Evolutionary conservation across 2,329 filamentous ascomycete species (phyloP), one percentile per base, ranked within the genome.

Genomic region (Cryoendolithus antarcticus): DNA sequence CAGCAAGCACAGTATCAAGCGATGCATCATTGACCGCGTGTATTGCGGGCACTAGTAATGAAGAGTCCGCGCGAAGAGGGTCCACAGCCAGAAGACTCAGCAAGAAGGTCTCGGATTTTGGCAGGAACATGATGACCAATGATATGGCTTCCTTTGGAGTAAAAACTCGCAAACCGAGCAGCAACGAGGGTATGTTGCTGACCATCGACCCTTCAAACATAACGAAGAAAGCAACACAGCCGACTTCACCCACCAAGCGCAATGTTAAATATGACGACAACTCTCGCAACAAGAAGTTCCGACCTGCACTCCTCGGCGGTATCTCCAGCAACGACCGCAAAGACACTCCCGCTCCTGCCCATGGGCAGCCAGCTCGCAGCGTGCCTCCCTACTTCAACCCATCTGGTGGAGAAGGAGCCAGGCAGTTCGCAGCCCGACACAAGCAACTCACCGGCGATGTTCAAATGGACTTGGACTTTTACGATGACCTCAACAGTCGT

Each of bases 281-380:
- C 37, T 43, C 48, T 12, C 47, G 53, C 27, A 48, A 50, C 15
- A 48, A 49, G 38, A 58, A 56, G 42, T 47, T 51, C 32, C 45
- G 51, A 12, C 41, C 34, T 39, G 42, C 32, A 41, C 40, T 35
- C 13, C 31, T 42, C 31, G 24, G 24, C 24, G 24, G 24, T 27
- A 27, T 27, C 24, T 42, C 35, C 12, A 30, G 33, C 29, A 44
- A 45, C 34, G 54, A 56, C 19, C 50, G 55, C 13, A 58, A 55
- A 38, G 55, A 58, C 44, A 58, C 55, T 19, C 55, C 55, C 30
- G 54, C 54, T 10, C 55, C 55, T 32, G 34, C 43, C 28, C 38
- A 38, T 24, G 42, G 37, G 4, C 24, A 37, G 11, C 41, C 43
- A 15, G 35, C 46, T 15, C 40, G 50, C 9, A 46, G 48, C 8